Conservation (phyloP, 2,329 filamentous ascomycete species). For the Botrytis byssoidea region DNA sequence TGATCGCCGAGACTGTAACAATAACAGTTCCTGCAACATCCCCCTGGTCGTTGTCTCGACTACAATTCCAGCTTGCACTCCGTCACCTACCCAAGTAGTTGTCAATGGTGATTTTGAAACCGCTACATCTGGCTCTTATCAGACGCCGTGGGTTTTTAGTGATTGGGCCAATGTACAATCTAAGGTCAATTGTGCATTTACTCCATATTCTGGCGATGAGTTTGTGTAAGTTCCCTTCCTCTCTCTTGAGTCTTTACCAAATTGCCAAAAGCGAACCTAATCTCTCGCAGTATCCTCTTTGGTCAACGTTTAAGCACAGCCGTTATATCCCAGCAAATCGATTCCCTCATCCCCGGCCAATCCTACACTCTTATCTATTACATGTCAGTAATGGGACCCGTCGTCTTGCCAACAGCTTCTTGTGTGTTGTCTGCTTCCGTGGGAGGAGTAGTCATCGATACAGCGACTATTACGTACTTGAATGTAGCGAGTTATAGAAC, state of each 20-base stretch:
- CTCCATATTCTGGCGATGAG: not conserved
- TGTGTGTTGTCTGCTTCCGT: not conserved
- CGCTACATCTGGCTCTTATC: not conserved
- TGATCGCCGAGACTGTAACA: not conserved
- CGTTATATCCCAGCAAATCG: not conserved
- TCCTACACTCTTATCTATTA: slow-evolving; percentile 5
- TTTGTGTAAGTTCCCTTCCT: not conserved
- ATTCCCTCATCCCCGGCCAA: not conserved
- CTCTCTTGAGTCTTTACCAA: not conserved
- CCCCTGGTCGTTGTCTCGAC: not conserved
- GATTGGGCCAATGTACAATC: not conserved
- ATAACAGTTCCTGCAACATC: not conserved
- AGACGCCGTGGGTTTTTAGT: not conserved
- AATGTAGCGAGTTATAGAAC: not conserved
- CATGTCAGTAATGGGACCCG: not conserved
- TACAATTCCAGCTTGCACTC: not conserved
- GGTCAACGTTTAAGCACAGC: not conserved
- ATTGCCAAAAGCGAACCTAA: not conserved
- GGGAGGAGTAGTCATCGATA: not conserved
- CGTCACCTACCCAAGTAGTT: not conserved
- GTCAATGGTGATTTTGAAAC: slow-evolving; percentile 3
- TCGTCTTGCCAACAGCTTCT: not conserved
- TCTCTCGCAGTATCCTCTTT: not conserved
- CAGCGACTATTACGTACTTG: not conserved
- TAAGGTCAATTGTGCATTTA: not conserved